Evolutionary conservation across 1,284 basidiomycete genomes (phyloP).

Genomic region (Ustanciosporium gigantosporum): DNA sequence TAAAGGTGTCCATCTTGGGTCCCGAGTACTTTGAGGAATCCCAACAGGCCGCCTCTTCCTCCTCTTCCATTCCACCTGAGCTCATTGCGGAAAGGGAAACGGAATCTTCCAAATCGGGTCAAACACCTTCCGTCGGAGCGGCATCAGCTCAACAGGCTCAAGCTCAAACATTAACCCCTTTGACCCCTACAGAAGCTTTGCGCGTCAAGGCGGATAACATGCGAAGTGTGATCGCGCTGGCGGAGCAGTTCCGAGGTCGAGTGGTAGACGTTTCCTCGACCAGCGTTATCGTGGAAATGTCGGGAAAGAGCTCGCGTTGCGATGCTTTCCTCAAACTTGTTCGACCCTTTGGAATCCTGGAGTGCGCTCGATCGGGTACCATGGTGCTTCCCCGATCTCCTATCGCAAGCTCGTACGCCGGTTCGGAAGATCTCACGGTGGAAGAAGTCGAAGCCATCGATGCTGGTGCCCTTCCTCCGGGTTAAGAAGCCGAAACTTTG

Average conservation of each 20-base stretch:
- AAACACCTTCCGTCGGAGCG: neutral
- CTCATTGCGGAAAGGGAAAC: slow-evolving; percentile 45
- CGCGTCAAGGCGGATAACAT: slow-evolving; percentile 88
- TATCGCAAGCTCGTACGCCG: slow-evolving; percentile 52
- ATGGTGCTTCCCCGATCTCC: slow-evolving; percentile 59
- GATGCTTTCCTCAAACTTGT: slow-evolving; percentile 90
- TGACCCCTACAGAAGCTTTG: slow-evolving; percentile 76
- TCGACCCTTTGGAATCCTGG: slow-evolving; percentile 92
- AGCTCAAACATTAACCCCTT: slow-evolving; percentile 64
- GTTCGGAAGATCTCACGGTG: slow-evolving; percentile 42
- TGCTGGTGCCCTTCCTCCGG: slow-evolving; percentile 56
- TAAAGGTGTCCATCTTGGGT: slow-evolving; percentile 92
- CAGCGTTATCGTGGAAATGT: slow-evolving; percentile 90
- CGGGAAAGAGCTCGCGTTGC: slow-evolving; percentile 85
- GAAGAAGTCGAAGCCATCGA: slow-evolving; percentile 53
- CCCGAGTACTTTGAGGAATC: slow-evolving; percentile 85
- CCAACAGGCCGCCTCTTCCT: slow-evolving; percentile 24
- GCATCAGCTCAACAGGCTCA: slow-evolving; percentile 12
- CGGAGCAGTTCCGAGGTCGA: slow-evolving; percentile 86
- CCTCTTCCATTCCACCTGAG: slow-evolving; percentile 32
- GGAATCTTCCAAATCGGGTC: neutral
- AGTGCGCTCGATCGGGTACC: slow-evolving; percentile 79
- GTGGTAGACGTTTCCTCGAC: slow-evolving; percentile 94
- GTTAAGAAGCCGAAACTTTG: too few species aligned
- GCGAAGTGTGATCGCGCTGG: slow-evolving; percentile 79